Evolutionary conservation across 441 rosid genomes (phyloP), one percentile per base, ranked within the genome.

Genomic region (Biscutella auriculata): DNA sequence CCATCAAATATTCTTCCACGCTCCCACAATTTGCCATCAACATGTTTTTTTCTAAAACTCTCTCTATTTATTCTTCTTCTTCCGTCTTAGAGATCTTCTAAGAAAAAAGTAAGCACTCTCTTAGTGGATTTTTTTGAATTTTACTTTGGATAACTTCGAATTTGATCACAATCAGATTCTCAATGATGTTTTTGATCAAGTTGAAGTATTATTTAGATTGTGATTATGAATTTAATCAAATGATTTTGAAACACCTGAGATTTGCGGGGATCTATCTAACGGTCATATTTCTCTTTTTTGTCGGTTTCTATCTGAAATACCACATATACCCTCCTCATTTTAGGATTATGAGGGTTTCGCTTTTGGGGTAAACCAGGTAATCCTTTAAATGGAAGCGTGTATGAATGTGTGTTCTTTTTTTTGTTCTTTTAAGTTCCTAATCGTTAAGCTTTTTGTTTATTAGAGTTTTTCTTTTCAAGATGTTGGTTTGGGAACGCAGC

Each of bases 241-340:
- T 66, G 56, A 34, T n/a, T 70, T 57, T 67, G 69, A 73, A 76
- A 74, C 77, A 70, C 74, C 73, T 67, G 72, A 69, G 71, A 70
- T 68, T 71, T 48, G 46, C 37, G n/a, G n/a, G 34, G 46, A 64
- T 60, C 60, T 61, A 56, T 35, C 69, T 74, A 85, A 84, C 93
- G 93, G 93, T 82, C 87, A 80, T 68, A n/a, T 67, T 75, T 62
- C 52, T 30, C 55, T 65, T 17, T 57, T 78, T 40, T 69, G 82
- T 76, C 76, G 68, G 71, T 5, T 51, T 23, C 21, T 5, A 0
- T 5, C 3, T 19, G n/a, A 62, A 68, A 68, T 61, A 68, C 77
- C 43, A 8, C 52, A 33, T 42, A 40, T 13, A 19, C 79, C 80
- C 65, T 41, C 17, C 0, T 0, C 0, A 1, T 30, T n/a, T 13